Evolutionary conservation across 108 stramenopile genomes (phyloP), one percentile per base, ranked within the genome.

Genomic region (Mayamaea pseudoterrestris): DNA sequence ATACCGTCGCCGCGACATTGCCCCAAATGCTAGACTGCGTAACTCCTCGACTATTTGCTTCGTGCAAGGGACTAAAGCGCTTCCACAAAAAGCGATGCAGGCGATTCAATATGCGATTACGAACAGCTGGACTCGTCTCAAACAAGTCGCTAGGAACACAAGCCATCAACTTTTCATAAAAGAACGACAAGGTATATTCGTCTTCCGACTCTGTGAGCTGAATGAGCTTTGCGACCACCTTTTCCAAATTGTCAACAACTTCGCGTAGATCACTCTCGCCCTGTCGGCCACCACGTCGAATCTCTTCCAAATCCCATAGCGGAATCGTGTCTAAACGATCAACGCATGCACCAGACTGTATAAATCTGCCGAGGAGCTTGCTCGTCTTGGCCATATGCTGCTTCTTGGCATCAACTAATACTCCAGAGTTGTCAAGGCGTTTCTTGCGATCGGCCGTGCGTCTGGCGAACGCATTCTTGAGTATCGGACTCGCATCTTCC

Each of bases 21-120:
- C 89, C 89, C 89, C 89, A 90, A 45, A 90, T 69, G 42, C 76
- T 78, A 4, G 83, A 85, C 55, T 90, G 89, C 39, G 81, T 85
- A 1, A 90, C 83, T 2, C 89, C 89, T 34, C 89, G 66, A 39
- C 73, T 70, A 42, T 51, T 78, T 0, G 76, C 69, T 51, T 90
- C 89, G 54, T 80, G 59, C 27, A 90, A 66, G 23, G 89, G 81
- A 17, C 68, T 74, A 8, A 81, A 31, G 14, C 80, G 53, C 40
- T 90, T 80, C 35, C 81, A 75, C 31, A 86, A 30, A n/a, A 80
- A 63, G 21, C 89, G 70, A 45, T 78, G 72, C 27, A 90, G 29
- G 6, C 83, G 67, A 23, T 69, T 63, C 7, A 55, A 58, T 41
- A 90, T 67, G 1, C 66, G 63, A 35, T 67, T 65, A 44, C 63